Conservation (phyloP, 179 eudicot species). For the Silene vulgaris region DNA sequence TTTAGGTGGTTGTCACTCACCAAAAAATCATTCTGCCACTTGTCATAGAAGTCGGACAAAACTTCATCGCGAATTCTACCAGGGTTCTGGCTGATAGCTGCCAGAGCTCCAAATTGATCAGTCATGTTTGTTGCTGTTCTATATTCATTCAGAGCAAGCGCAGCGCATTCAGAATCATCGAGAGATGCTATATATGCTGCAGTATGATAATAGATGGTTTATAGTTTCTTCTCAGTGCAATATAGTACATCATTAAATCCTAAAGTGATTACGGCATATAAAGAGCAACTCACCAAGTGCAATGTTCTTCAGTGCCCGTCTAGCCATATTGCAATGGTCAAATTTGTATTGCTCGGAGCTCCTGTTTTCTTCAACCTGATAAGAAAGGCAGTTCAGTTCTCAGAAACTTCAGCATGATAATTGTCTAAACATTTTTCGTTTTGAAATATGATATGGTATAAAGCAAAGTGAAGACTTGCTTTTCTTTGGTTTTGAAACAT, state of each 20-base stretch:
- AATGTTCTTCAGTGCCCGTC: slow-evolving; percentile 78
- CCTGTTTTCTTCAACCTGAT: slow-evolving; percentile 71
- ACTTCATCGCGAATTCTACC: slow-evolving; percentile 64
- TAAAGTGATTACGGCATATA: not conserved
- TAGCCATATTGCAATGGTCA: slow-evolving; percentile 66
- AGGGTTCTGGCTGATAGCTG: slow-evolving; percentile 77
- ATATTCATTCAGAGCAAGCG: slow-evolving; percentile 79
- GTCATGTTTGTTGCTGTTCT: slow-evolving; percentile 88
- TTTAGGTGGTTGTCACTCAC: slow-evolving; percentile 32
- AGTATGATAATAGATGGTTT: slow-evolving; percentile 13
- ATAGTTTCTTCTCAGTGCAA: not conserved
- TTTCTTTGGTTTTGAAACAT: no score
- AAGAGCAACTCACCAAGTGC: slow-evolving; percentile 55
- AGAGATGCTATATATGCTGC: slow-evolving; percentile 79
- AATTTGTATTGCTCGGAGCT: slow-evolving; percentile 71
- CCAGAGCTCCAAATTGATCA: slow-evolving; percentile 84
- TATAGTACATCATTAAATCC: not conserved
- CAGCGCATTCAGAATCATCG: slow-evolving; percentile 54
- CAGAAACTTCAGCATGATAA: not conserved
- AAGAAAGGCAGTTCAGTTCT: slow-evolving; percentile 4
- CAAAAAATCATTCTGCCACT: slow-evolving; percentile 89
- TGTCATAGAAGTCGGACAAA: slow-evolving; percentile 77
- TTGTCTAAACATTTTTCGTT: not conserved
- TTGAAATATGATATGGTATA: slow-evolving; percentile 6
- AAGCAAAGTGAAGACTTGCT: no score